These are phyloP conservation scores for Amaranthus hypochondriacus DNA, from an alignment of 148 eudicot genomes.

Conservation along the genomic window DNA sequence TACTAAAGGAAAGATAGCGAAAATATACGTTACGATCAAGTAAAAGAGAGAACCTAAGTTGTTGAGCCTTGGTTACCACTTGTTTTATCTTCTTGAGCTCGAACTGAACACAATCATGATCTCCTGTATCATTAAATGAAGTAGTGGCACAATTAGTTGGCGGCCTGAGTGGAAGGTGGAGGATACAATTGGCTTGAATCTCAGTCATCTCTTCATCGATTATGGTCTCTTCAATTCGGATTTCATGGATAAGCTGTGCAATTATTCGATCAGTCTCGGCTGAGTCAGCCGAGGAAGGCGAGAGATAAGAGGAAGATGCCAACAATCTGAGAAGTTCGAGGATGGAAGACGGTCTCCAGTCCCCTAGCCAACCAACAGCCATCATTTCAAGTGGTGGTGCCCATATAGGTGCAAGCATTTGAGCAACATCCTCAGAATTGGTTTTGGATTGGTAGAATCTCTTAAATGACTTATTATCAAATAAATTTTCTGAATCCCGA, in stretches of 20 bases:
- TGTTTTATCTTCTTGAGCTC: constrained; percentile 78
- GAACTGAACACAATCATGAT: constrained; percentile 27
- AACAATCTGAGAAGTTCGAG: constrained; percentile 60
- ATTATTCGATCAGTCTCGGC: constrained; percentile 38
- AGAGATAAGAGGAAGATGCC: constrained; percentile 29
- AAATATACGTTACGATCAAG: too few relatives aligned
- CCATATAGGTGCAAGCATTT: constrained; percentile 66
- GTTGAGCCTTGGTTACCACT: constrained; percentile 72
- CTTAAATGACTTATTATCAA: constrained; percentile 57
- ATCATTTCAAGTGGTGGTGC: constrained; percentile 62
- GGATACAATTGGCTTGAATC: constrained; percentile 76
- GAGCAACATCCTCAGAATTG: constrained; percentile 55
- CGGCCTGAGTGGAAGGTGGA: constrained; percentile 67
- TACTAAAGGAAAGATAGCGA: not conserved
- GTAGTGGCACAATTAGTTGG: constrained; percentile 17
- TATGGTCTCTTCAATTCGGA: constrained; percentile 78
- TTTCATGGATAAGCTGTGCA: constrained; percentile 54
- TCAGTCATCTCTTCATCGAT: constrained; percentile 90
- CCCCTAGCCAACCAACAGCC: constrained; percentile 75
- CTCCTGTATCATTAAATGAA: constrained; percentile 20
- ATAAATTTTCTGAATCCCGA: constrained; percentile 60
- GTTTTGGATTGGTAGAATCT: constrained; percentile 45
- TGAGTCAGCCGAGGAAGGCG: constrained; percentile 33
- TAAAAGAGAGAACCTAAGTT: constrained; percentile 51
- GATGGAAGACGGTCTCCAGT: constrained; percentile 84